Evolutionary conservation across 306 rosid genomes (phyloP).

Genomic region (peach (Prunus persica)): DNA sequence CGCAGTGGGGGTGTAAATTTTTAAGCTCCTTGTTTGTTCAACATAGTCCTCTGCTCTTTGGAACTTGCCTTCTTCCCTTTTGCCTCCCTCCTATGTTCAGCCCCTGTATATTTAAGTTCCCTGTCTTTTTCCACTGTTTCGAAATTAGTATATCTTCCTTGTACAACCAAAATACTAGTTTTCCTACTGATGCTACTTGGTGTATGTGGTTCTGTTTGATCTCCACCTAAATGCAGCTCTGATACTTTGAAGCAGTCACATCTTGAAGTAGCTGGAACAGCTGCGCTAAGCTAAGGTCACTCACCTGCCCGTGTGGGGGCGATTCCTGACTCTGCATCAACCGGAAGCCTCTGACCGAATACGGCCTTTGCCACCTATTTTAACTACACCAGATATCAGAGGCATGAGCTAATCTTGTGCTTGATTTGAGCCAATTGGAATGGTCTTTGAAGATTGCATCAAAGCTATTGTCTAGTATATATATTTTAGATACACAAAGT

Average conservation of each 20-base stretch:
- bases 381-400: not conserved
- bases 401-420: not conserved
- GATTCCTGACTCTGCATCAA: not conserved
- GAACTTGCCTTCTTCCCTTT: not conserved
- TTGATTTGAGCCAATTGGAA: not conserved
- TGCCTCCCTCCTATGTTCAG: not conserved
- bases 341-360: not conserved
- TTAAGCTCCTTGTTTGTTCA: not conserved
- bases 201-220: not conserved
- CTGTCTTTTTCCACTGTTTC: not conserved
- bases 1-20: not conserved
- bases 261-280: not conserved
- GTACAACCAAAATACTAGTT: not conserved
- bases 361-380: not conserved
- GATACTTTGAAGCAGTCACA: constrained; percentile 9
- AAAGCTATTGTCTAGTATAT: not conserved
- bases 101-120: not conserved
- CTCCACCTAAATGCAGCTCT: not conserved
- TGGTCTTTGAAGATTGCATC: not conserved
- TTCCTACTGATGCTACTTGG: not conserved
- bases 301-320: not conserved
- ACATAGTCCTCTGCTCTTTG: not conserved
- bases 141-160: not conserved
- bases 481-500: not conserved
- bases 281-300: not conserved